phyloP scores from a whole-genome alignment of 768 basidiomycete genomes.

The Russula foetens region DNA sequence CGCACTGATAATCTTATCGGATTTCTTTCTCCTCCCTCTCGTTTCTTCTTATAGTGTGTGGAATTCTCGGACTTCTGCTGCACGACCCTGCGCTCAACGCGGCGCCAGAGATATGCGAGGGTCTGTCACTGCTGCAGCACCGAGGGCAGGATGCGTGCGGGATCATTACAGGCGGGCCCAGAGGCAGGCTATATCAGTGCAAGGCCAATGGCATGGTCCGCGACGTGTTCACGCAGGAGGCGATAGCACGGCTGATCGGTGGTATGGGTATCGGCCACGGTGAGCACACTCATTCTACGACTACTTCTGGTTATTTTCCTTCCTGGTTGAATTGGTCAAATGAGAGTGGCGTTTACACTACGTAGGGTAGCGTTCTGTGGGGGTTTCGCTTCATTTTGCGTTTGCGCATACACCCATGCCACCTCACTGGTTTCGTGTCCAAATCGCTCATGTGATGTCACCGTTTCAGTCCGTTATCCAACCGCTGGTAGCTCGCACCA shows the following conservation, averaged over 20 bases:
- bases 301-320: too few species aligned
- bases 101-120: slow-evolving; percentile 88
- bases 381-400: too few species aligned
- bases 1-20: too few species aligned
- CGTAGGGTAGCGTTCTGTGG: too few species aligned
- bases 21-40: background rate
- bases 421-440: background rate
- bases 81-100: slow-evolving; percentile 69
- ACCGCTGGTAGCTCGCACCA: slow-evolving; percentile 97
- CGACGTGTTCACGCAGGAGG: slow-evolving; percentile 83
- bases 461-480: slow-evolving; percentile 78
- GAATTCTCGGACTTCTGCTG: slow-evolving; percentile 81
- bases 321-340: too few species aligned
- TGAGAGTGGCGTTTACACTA: too few species aligned
- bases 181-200: slow-evolving; percentile 94
- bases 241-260: slow-evolving; percentile 71
- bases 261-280: slow-evolving; percentile 99
- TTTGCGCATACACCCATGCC: too few species aligned
- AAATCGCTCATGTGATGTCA: background rate
- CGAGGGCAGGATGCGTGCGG: slow-evolving; percentile 98
- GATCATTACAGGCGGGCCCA: slow-evolving; percentile 90
- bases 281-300: slow-evolving; percentile 29
- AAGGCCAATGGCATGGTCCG: slow-evolving; percentile 99
- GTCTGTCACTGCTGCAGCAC: slow-evolving; percentile 92
- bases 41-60: slow-evolving; percentile 58